Percentiles rank a stretch among this genome's conserved stretches.
Conservation (phyloP, 768 basidiomycete species). For the Neoboletus magnificus region DNA sequence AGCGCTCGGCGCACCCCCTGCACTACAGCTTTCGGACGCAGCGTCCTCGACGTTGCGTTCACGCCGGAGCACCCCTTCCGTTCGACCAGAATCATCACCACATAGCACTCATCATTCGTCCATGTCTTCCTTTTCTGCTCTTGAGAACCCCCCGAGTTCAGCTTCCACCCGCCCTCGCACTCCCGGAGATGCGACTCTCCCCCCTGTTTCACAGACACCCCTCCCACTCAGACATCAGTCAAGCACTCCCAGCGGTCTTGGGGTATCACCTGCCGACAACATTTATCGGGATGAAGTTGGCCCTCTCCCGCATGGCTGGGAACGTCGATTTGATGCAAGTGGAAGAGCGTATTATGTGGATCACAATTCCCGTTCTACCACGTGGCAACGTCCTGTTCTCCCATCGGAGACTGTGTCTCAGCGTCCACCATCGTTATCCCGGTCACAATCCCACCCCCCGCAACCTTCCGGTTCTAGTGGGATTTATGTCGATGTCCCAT, state of each 20-base stretch:
- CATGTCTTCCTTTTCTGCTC: slow-evolving; percentile 18
- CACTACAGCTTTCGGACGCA: slow-evolving; percentile 14
- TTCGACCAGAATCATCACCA: slow-evolving; percentile 20
- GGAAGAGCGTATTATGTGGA: slow-evolving; percentile 84
- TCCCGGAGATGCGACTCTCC: slow-evolving; percentile 13
- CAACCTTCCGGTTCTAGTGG: slow-evolving; percentile 30
- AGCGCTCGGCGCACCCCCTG: slow-evolving; percentile 14
- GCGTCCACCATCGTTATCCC: slow-evolving; percentile 11
- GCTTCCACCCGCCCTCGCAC: slow-evolving; percentile 12
- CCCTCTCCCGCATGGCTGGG: slow-evolving; percentile 77
- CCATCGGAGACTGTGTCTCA: slow-evolving; percentile 23
- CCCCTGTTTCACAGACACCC: slow-evolving; percentile 11
- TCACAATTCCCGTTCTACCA: slow-evolving; percentile 76
- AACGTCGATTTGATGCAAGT: slow-evolving; percentile 64
- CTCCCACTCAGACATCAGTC: slow-evolving; percentile 12
- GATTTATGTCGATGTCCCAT: slow-evolving; percentile 57
- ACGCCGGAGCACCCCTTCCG: slow-evolving; percentile 22
- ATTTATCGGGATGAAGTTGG: slow-evolving; percentile 55
- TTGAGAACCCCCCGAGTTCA: slow-evolving; percentile 7
- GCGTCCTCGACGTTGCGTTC: slow-evolving; percentile 12
- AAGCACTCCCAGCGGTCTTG: slow-evolving; percentile 8
- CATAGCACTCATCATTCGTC: slow-evolving; percentile 15
- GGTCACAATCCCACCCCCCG: slow-evolving; percentile 19
- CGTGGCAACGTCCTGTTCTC: slow-evolving; percentile 62
- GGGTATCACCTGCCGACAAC: slow-evolving; percentile 3